A percentile compares a stretch with the other conserved stretches of the same genome.
Evolutionary conservation across 441 rosid genomes (phyloP).

Genomic region (Syzygium malaccense): DNA sequence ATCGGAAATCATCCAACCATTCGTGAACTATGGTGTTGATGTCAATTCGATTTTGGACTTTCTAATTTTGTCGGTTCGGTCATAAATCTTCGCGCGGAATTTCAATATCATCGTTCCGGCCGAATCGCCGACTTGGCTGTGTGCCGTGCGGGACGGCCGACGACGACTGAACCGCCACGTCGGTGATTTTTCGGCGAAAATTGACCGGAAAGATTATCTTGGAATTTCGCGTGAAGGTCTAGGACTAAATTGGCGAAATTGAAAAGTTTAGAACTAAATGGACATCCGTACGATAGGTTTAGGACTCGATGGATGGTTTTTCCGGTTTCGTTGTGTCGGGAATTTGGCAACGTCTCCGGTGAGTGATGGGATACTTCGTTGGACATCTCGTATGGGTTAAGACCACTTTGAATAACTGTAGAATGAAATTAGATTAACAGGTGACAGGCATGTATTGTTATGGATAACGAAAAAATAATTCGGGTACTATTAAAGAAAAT

Average conservation of each 20-base stretch:
- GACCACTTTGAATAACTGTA: neutral
- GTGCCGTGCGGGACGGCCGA: rapidly evolving
- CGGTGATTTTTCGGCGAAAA: rapidly evolving
- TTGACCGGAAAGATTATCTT: rapidly evolving
- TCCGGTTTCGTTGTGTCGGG: neutral
- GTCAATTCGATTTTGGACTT: neutral
- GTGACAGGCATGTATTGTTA: neutral
- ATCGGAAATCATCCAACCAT: neutral
- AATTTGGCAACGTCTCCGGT: neutral
- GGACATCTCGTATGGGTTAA: neutral
- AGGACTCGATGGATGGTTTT: neutral
- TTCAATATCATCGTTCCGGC: rapidly evolving
- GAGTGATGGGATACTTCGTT: neutral
- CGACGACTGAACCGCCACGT: rapidly evolving
- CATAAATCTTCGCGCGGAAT: too few species aligned
- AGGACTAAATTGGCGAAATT: neutral
- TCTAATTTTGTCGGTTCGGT: neutral
- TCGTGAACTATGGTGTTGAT: neutral
- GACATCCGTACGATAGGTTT: neutral
- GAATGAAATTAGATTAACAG: neutral
- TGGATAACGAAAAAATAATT: neutral
- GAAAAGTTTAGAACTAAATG: neutral
- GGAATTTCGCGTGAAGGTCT: rapidly evolving
- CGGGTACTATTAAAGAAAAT: neutral
- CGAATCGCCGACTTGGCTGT: rapidly evolving